phyloP scores from a whole-genome alignment of 768 basidiomycete genomes.

The Lactarius tabidus region DNA sequence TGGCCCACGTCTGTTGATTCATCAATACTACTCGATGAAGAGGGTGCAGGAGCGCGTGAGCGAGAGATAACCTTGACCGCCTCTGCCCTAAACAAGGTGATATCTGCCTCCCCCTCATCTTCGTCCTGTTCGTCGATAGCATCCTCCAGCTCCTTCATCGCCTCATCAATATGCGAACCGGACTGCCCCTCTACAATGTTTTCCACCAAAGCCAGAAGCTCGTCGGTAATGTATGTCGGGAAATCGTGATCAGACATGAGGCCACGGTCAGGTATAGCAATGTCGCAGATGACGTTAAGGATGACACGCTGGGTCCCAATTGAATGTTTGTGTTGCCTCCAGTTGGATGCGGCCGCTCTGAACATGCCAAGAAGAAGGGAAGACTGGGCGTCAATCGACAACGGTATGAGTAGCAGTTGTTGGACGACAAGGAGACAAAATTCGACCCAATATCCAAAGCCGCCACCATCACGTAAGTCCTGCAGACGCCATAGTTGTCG shows the following conservation, averaged over 20 bases:
- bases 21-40: too few species aligned
- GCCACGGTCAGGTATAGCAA: neutral
- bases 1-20: too few species aligned
- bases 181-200: neutral
- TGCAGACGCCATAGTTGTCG: neutral
- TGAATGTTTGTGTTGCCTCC: neutral
- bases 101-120: too few species aligned
- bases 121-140: neutral
- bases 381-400: neutral
- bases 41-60: neutral
- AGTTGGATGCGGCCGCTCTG: neutral
- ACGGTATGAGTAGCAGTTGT: neutral
- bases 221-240: neutral
- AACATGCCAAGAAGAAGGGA: neutral
- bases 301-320: neutral
- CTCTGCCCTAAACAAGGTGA: neutral
- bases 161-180: neutral
- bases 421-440: neutral
- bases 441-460: neutral
- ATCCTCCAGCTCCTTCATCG: neutral
- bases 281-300: neutral
- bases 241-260: neutral
- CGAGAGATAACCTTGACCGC: neutral
- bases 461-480: neutral
- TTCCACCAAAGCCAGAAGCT: neutral